Evolutionary conservation across 352 stramenopile species (phyloP).

Genomic region (Phytophthora fragariae): DNA sequence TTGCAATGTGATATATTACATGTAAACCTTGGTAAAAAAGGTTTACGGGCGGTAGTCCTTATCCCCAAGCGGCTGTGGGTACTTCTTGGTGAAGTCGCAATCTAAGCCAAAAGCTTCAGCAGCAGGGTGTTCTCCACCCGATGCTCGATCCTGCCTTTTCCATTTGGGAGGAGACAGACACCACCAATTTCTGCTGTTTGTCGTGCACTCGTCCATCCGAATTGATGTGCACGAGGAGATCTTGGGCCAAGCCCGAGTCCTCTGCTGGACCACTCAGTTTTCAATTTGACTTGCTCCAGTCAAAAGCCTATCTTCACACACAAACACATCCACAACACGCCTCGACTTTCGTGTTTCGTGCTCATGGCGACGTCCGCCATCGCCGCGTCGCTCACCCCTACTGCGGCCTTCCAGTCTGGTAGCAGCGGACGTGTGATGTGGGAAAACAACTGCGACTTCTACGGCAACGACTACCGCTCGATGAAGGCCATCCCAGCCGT

Average conservation of each 20-base stretch:
- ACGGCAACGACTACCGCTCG: constrained; percentile 38
- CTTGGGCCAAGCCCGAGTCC: neutral
- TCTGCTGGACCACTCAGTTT: constrained; percentile 8
- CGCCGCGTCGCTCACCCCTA: constrained; percentile 1
- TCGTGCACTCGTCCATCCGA: constrained; percentile 7
- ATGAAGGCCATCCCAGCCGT: constrained; percentile 37
- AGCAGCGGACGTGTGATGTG: constrained; percentile 44
- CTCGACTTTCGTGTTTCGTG: constrained; percentile 11
- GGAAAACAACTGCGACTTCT: constrained; percentile 50
- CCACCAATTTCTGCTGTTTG: constrained; percentile 23
- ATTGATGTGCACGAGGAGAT: constrained; percentile 4
- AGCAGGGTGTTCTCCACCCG: constrained; percentile 13
- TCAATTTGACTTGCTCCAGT: constrained; percentile 24
- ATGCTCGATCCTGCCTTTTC: constrained; percentile 20
- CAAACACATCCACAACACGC: neutral
- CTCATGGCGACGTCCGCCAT: constrained; percentile 25
- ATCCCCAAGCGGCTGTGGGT: constrained; percentile 19
- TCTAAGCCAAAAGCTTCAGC: constrained; percentile 5
- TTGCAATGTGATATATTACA: neutral
- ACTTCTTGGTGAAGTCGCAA: constrained; percentile 3
- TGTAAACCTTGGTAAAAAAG: neutral
- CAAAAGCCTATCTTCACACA: constrained; percentile 12
- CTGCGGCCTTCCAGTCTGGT: constrained; percentile 19
- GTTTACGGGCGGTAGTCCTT: constrained; percentile 19
- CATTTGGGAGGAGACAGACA: neutral